Base-by-base conservation (phyloP, 495 filamentous ascomycete species). In the Penicillium herquei region DNA sequence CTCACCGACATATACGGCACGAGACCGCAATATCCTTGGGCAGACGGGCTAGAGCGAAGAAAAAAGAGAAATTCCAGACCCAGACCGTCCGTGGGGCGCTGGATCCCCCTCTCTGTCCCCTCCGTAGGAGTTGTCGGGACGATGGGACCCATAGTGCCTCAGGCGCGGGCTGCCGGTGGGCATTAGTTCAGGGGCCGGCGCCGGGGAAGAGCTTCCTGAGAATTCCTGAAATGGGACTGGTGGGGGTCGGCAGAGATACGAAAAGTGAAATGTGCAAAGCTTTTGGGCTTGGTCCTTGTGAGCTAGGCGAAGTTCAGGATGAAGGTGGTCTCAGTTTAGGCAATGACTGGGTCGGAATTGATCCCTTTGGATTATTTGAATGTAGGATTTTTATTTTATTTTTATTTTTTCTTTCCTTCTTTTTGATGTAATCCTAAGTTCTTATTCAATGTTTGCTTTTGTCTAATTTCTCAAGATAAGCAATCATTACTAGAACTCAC, bases 181-280 rank as follows among this genome's bases (percentile, higher is more conserved):
- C 66, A 62, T 56, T 67, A 67, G 64, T 52, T 65, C 61, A 67
- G 64, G 61, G 64, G 60, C 55, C 55, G 62, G 63, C 53, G 61
- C 59, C 66, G 66, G 66, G 66, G 66, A 65, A 69, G 64, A 57
- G 12, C 50, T 54, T 65, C 56, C 64, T 60, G 51, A 59, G 53
- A 37, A 57, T 67, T 63, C 59, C 54, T 64, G 53, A 52, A 56
- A 62, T 52, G 52, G 52, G 52, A 58, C 46, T 52, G 52, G 21
- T 26, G 21, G 21, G 21, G 21, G 21, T 26, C 21, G 21, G 21
- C 21, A 26, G 21, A 26, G 21, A 26, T 26, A 26, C 21, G 21
- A 52, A 14, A n/a, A 39, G 9, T 42, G 39, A 17, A 42, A 21
- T n/a, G 34, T 42, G 39, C 18, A 12, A n/a, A n/a, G n/a, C n/a